Evolutionary conservation across 108 stramenopile species (phyloP), one percentile per base, ranked within the genome.

Genomic region (Chaetoceros tenuissimus): DNA sequence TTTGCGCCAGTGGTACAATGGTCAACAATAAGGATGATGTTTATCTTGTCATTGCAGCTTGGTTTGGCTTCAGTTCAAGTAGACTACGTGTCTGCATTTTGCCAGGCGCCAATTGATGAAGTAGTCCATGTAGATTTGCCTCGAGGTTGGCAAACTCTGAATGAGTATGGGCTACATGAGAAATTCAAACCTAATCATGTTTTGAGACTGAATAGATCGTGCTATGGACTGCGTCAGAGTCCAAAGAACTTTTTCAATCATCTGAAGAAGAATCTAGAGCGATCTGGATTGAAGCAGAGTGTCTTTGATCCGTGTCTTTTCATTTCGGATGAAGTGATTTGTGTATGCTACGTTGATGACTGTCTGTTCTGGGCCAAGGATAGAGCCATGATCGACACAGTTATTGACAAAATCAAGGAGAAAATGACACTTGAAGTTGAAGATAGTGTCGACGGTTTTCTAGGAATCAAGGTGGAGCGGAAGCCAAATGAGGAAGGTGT

Each of bases 1-100:
- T 77, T 63, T 43, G 61, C 76, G 40, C 73, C 80, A 22, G 75
- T 79, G 0, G 80, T 81, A 0, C 51, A 58, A 24, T 81, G 80
- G 80, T 59, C 44, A 0, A 80, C 74, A 0, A 62, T 75, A 13
- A 63, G 74, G 0, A 27, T 74, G 16, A 23, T 74, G 0, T 55
- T 80, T 0, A 51, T 64, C 17, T 34, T 72, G 30, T 49, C 55
- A 1, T 34, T 67, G 0, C 17, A 69, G 1, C 49, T 79, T 1
- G 68, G 49, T 0, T 49, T 75, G n/a, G 57, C 49, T 28, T 72
- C 74, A 1, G 51, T 43, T 0, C 78, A 78, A 58, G 71, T 62
- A 3, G 73, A 83, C 29, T 74, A n/a, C n/a, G n/a, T n/a, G 18
- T 48, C 55, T 5, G 73, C 67, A 2, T 74, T 74, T 46, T 45